Conservation (phyloP, 2,329 filamentous ascomycete genomes). For the Fusarium coffeatum region DNA sequence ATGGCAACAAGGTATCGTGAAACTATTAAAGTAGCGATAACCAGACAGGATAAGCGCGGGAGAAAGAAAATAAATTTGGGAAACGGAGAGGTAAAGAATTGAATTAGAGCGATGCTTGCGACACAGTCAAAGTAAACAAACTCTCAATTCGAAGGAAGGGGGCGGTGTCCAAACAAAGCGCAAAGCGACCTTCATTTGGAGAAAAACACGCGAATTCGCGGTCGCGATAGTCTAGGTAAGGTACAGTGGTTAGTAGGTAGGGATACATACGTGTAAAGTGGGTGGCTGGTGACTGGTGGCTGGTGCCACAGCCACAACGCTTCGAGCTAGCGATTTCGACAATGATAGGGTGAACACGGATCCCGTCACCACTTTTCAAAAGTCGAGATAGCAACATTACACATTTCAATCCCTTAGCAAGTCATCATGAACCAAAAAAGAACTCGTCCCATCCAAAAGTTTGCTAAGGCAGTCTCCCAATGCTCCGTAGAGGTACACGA, state of each 20-base stretch:
- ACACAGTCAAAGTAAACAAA: slow-evolving; percentile 2
- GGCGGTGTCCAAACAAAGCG: slow-evolving; percentile 35
- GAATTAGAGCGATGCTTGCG: slow-evolving; percentile 9
- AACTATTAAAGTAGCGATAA: not conserved
- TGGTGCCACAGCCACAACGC: slow-evolving; percentile 13
- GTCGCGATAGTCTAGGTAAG: slow-evolving; percentile 35
- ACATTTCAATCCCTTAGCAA: not conserved
- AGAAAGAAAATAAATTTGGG: not conserved
- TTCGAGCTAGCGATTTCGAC: not conserved
- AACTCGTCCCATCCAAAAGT: slow-evolving; percentile 64
- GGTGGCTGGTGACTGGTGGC: slow-evolving; percentile 40
- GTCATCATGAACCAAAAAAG: slow-evolving; percentile 43
- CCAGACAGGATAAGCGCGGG: not conserved
- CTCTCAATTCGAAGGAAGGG: slow-evolving; percentile 19
- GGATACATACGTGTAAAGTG: slow-evolving; percentile 43
- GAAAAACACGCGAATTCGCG: slow-evolving; percentile 42
- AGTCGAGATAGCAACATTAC: not conserved
- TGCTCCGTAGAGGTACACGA: slow-evolving; percentile 65
- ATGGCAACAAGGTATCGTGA: slow-evolving; percentile 11
- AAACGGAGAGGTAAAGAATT: not conserved
- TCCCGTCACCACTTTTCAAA: not conserved
- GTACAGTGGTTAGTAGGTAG: not conserved
- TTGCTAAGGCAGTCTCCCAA: slow-evolving; percentile 65
- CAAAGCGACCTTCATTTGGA: slow-evolving; percentile 24
- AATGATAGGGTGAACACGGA: not conserved